Evolutionary conservation across 257 asterid species (phyloP), one percentile per base, ranked within the genome.

Genomic region (Gynochthodes officinalis): DNA sequence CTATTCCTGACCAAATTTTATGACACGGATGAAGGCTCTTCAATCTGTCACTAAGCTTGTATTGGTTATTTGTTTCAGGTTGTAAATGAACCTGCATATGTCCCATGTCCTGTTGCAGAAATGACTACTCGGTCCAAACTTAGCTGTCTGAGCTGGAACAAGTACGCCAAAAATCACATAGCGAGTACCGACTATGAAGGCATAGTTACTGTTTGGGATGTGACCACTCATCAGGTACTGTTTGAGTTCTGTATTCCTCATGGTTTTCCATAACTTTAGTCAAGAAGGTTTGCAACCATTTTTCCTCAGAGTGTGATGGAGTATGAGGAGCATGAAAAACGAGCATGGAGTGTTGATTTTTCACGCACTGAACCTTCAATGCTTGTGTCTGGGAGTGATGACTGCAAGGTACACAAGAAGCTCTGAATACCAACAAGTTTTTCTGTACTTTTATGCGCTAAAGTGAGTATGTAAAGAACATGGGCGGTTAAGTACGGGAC

Each of bases 161-260:
- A 87, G 81, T 90, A 82, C 72, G 69, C 84, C 37, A 92, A 88
- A 77, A 87, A 80, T 78, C 86, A 88, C 70, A 80, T 92, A 75
- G 96, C 92, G n/a, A 92, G 98, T 75, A 90, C 96, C 48, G 98
- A 92, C 81, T 88, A 92, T 76, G 98, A 90, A 77, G 98, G 98
- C 79, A 87, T 90, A 73, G 92, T 88, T 64, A 92, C 96, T 63
- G 94, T 92, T 67, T 92, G 98, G 96, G 94, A 92, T 83, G 96
- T 88, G 60, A 84, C 96, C 63, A 92, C 96, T 64, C 89, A 89
- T 52, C 96, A 91, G 96, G 96, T 89, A 85, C 67, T 77, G 57
- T 72, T 58, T 40, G 35, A 70, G 63, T 76, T 59, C 54, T 49
- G 42, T 61, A n/a, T 61, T 46, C 52, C 21, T 35, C 77, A 50